These are phyloP conservation scores for Solanum dulcamara DNA, from an alignment of 257 asterid species.

Conservation along the genomic window DNA sequence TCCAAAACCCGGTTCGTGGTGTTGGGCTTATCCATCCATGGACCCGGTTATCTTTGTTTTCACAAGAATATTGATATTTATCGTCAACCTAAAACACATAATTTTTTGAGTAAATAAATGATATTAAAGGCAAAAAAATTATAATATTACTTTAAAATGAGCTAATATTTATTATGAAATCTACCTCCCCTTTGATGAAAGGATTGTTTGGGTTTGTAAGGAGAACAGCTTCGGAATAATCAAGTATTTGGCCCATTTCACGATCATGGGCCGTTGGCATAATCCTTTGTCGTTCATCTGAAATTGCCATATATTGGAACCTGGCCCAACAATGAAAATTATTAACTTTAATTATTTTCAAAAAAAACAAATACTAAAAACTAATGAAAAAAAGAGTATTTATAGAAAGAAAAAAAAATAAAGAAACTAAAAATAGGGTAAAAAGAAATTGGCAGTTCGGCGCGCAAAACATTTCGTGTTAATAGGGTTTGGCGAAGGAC, in stretches of 20 bases:
- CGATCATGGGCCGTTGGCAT: slow-evolving; percentile 74
- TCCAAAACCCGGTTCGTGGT: slow-evolving; percentile 73
- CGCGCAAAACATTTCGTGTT: not conserved
- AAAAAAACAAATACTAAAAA: slow-evolving; percentile 16
- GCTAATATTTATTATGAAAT: not conserved
- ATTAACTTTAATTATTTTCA: not conserved
- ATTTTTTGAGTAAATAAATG: not conserved
- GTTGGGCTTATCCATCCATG: slow-evolving; percentile 78
- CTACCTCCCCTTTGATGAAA: slow-evolving; percentile 68
- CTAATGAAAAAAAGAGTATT: too few species aligned
- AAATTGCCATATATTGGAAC: slow-evolving; percentile 75
- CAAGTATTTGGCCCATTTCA: slow-evolving; percentile 41
- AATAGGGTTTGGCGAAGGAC: not conserved
- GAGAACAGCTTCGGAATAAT: slow-evolving; percentile 79
- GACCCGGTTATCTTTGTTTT: slow-evolving; percentile 51
- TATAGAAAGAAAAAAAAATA: too few species aligned
- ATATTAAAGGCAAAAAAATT: too few species aligned
- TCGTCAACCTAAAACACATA: slow-evolving; percentile 56
- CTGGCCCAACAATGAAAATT: slow-evolving; percentile 15
- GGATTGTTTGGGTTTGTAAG: slow-evolving; percentile 52
- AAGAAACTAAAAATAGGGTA: too few species aligned
- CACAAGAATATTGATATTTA: slow-evolving; percentile 80
- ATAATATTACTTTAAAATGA: too few species aligned
- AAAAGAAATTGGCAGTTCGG: too few species aligned
- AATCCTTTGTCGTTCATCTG: slow-evolving; percentile 69